These are phyloP conservation scores for Daedaleopsis sinensis DNA, from an alignment of 768 basidiomycete genomes.

Conservation along the genomic window DNA sequence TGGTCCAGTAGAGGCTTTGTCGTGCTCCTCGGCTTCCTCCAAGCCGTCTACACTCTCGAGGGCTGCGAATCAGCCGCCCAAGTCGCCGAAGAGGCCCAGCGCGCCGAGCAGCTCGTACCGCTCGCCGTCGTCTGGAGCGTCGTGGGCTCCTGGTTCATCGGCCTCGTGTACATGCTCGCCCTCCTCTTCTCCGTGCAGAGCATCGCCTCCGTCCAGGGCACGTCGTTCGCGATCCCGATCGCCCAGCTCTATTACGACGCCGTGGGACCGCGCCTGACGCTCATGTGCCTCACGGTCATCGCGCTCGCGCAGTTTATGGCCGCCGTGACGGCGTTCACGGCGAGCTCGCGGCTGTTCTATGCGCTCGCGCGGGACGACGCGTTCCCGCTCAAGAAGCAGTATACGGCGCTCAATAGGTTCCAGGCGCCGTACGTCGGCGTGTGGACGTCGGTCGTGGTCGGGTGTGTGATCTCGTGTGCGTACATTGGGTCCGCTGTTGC, in stretches of 20 bases:
- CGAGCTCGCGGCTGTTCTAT: constrained; percentile 58
- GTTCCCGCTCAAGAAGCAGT: constrained; percentile 47
- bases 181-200: constrained; percentile 60
- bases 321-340: constrained; percentile 59
- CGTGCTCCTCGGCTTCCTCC: constrained; percentile 58
- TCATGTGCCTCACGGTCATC: constrained; percentile 55
- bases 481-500: constrained; percentile 61
- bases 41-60: constrained; percentile 63
- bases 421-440: constrained; percentile 63
- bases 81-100: constrained; percentile 60
- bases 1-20: constrained; percentile 58
- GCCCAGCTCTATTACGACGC: constrained; percentile 61
- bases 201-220: constrained; percentile 50
- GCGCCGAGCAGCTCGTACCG: constrained; percentile 59
- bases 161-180: constrained; percentile 59
- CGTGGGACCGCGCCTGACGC: constrained; percentile 47
- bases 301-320: constrained; percentile 57
- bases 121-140: constrained; percentile 58
- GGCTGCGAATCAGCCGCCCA: constrained; percentile 69
- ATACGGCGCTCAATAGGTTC: constrained; percentile 53
- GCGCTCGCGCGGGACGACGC: constrained; percentile 59
- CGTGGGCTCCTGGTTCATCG: constrained; percentile 58
- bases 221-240: constrained; percentile 57
- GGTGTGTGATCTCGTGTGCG: constrained; percentile 57
- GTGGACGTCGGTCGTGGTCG: constrained; percentile 55